These are phyloP conservation scores for Oryza longistaminata DNA, from an alignment of 176 grass and related monocot species.

Conservation along the genomic window DNA sequence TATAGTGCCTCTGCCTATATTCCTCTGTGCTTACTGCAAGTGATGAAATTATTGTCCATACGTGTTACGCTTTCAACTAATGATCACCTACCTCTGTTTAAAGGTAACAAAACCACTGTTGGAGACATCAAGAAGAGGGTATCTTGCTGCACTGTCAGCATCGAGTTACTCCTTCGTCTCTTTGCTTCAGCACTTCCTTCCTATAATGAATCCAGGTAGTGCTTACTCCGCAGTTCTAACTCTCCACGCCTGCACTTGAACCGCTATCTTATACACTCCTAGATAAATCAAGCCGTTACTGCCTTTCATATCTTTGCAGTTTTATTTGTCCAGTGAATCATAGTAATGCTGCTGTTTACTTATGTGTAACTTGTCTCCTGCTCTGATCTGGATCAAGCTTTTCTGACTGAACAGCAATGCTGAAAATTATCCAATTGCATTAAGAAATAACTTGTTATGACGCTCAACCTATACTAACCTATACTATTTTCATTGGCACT, in stretches of 20 bases:
- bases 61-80: constrained; percentile 29
- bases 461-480: not conserved
- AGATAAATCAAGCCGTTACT: not conserved
- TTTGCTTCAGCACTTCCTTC: constrained; percentile 87
- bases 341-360: not conserved
- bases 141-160: constrained; percentile 93
- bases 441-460: not conserved
- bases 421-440: not conserved
- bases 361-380: not conserved
- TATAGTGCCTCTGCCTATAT: not conserved
- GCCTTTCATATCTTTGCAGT: not conserved
- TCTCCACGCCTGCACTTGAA: not conserved
- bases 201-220: constrained; percentile 94
- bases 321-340: constrained; percentile 9
- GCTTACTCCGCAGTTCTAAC: not conserved
- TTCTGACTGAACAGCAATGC: constrained; percentile 10
- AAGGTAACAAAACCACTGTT: constrained; percentile 91
- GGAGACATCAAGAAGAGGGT: constrained; percentile 97
- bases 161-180: constrained; percentile 96
- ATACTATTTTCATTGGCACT: not conserved
- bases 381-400: not conserved
- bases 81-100: constrained; percentile 11
- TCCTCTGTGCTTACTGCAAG: not conserved
- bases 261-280: not conserved
- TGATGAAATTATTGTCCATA: not conserved